A percentile compares a stretch with the other conserved stretches of the same genome.
phyloP scores from a whole-genome alignment of 176 grass and related monocot species.

The Coix lacrymajobi region DNA sequence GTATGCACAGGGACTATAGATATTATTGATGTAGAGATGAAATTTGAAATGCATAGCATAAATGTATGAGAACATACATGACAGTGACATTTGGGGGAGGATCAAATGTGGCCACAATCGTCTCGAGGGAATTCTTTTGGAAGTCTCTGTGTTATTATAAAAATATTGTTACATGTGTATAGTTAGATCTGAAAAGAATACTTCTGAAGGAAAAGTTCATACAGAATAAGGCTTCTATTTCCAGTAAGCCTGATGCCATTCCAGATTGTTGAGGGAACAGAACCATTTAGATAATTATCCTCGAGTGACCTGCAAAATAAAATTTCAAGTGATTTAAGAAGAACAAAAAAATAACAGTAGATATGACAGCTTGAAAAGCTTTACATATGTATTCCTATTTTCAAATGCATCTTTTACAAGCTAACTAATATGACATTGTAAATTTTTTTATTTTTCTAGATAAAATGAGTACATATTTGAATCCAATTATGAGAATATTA shows the following conservation, averaged over 20 bases:
- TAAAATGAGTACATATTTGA: neutral
- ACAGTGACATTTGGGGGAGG: slow-evolving; percentile 80
- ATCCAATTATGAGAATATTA: neutral
- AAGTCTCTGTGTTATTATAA: slow-evolving; percentile 58
- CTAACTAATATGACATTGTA: neutral
- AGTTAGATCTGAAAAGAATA: neutral
- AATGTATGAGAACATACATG: slow-evolving; percentile 49
- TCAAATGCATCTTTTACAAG: neutral
- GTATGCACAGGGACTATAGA: neutral
- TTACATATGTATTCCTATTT: neutral
- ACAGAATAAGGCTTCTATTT: slow-evolving; percentile 74
- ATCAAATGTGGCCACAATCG: slow-evolving; percentile 42
- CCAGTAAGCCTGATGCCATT: slow-evolving; percentile 26
- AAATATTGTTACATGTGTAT: slow-evolving; percentile 20
- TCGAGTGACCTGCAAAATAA: slow-evolving; percentile 60
- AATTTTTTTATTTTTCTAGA: neutral
- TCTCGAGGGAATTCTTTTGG: slow-evolving; percentile 74
- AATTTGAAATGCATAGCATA: slow-evolving; percentile 11
- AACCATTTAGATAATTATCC: slow-evolving; percentile 58
- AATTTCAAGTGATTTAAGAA: neutral
- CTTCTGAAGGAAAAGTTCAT: slow-evolving; percentile 23
- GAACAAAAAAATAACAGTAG: slow-evolving; percentile 5
- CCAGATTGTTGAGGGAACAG: slow-evolving; percentile 75
- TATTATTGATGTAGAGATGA: slow-evolving; percentile 11
- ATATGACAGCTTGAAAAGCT: neutral